Conservation (phyloP, 768 basidiomycete genomes). For the Artomyces pyxidatus region DNA sequence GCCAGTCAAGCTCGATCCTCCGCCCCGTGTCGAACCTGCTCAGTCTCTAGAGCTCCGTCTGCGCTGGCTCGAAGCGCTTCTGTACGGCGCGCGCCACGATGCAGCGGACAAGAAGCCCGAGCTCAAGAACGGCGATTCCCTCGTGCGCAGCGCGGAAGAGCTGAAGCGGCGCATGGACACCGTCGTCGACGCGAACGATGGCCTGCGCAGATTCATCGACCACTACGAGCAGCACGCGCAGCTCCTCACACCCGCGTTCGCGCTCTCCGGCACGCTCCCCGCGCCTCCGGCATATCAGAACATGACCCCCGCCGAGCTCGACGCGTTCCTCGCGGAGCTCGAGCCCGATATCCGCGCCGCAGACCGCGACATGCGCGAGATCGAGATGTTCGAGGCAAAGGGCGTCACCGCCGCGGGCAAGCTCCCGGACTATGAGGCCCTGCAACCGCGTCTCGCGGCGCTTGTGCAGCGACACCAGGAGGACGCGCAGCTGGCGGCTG, state of each 20-base stretch:
- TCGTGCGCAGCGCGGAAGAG: slow-evolving; percentile 51
- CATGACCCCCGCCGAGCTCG: slow-evolving; percentile 62
- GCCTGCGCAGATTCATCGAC: slow-evolving; percentile 64
- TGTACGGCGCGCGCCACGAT: slow-evolving; percentile 54
- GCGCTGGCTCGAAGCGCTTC: slow-evolving; percentile 72
- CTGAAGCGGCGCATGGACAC: slow-evolving; percentile 49
- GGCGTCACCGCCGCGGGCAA: slow-evolving; percentile 69
- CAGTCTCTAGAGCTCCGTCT: slow-evolving; percentile 69
- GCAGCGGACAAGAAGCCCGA: slow-evolving; percentile 29
- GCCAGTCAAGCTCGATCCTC: slow-evolving; percentile 4
- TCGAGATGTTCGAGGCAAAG: slow-evolving; percentile 59
- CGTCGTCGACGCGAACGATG: slow-evolving; percentile 61
- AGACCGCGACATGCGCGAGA: slow-evolving; percentile 75
- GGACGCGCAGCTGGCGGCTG: slow-evolving; percentile 45
- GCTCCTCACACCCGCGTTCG: slow-evolving; percentile 67
- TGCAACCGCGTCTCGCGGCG: slow-evolving; percentile 60
- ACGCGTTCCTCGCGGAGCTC: slow-evolving; percentile 68
- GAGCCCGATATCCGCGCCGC: slow-evolving; percentile 78
- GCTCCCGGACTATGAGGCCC: slow-evolving; percentile 57
- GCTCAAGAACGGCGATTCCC: slow-evolving; percentile 44
- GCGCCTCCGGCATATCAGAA: slow-evolving; percentile 47
- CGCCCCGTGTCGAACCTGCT: slow-evolving; percentile 43
- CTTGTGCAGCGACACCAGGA: slow-evolving; percentile 53
- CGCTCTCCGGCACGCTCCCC: slow-evolving; percentile 52
- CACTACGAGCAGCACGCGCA: slow-evolving; percentile 74